These are phyloP conservation scores for Cytospora leucostoma DNA, from an alignment of 2,329 filamentous ascomycete species.

Conservation along the genomic window DNA sequence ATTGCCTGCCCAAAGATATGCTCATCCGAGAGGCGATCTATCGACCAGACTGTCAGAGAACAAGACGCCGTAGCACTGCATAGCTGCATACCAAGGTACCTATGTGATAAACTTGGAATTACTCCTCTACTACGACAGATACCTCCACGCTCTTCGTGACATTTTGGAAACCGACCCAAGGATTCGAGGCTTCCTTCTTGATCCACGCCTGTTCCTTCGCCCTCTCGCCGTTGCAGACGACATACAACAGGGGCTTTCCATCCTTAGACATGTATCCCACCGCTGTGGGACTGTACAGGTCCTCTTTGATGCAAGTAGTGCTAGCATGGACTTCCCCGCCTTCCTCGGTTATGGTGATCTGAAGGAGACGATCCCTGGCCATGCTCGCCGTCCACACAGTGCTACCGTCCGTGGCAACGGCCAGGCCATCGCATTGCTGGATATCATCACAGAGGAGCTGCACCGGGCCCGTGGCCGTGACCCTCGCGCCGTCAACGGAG, in stretches of 20 bases:
- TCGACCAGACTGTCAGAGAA: background rate
- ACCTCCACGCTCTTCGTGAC: conserved; percentile 14
- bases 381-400: conserved; percentile 12
- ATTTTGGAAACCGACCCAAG: conserved; percentile 9
- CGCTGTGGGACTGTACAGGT: conserved; percentile 20
- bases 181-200: conserved; percentile 10
- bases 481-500: conserved; percentile 1
- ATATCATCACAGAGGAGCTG: conserved; percentile 11
- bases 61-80: background rate
- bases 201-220: conserved; percentile 15
- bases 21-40: background rate
- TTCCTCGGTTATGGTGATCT: conserved; percentile 10
- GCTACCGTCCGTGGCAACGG: conserved; percentile 10
- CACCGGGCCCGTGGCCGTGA: conserved; percentile 13
- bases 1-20: too few relatives aligned
- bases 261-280: background rate
- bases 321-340: conserved; percentile 5
- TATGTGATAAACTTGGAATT: background rate
- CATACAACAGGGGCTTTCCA: conserved; percentile 3
- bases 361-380: conserved; percentile 11
- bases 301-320: conserved; percentile 9
- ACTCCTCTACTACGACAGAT: background rate
- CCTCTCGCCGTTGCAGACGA: conserved; percentile 19
- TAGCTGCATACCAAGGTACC: background rate
- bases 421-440: conserved; percentile 16